Percentiles rank a stretch among this genome's conserved stretches.
These are phyloP conservation scores for Dimargaris cristalligena DNA, from an alignment of 192 early-diverging fungal species.

Conservation along the genomic window DNA sequence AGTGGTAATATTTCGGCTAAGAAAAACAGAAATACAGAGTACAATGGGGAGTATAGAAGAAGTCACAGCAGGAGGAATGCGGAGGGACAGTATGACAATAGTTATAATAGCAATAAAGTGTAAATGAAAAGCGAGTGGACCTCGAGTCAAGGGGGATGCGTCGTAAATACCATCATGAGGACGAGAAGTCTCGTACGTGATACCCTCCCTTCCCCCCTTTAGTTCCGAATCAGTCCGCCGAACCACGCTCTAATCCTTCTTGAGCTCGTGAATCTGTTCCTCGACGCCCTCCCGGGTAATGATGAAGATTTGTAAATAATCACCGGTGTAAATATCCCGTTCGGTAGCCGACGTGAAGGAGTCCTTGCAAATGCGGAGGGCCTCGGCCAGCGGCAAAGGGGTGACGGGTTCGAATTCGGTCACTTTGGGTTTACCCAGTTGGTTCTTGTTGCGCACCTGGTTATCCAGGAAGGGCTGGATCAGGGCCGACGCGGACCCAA, in stretches of 20 bases:
- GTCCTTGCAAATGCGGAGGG: conserved; percentile 72
- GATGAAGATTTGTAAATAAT: conserved; percentile 81
- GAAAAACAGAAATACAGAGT: too few relatives aligned
- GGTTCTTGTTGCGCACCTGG: conserved; percentile 68
- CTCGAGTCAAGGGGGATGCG: too few relatives aligned
- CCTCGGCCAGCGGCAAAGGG: conserved; percentile 39
- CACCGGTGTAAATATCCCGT: conserved; percentile 98
- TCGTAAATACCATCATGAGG: too few relatives aligned
- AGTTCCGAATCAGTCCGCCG: too few relatives aligned
- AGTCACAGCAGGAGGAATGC: too few relatives aligned
- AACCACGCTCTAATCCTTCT: conserved; percentile 75
- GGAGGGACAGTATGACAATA: too few relatives aligned
- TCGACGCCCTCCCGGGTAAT: conserved; percentile 64
- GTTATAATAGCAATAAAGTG: too few relatives aligned
- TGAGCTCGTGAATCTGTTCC: conserved; percentile 58
- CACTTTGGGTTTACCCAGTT: conserved; percentile 13
- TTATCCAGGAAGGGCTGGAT: conserved; percentile 97
- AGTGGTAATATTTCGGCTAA: too few relatives aligned
- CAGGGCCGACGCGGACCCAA: conserved; percentile 73
- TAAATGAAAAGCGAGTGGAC: too few relatives aligned
- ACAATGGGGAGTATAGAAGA: too few relatives aligned
- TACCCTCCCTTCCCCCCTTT: too few relatives aligned
- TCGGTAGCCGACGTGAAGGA: conserved; percentile 92
- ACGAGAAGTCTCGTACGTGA: too few relatives aligned
- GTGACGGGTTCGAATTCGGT: conserved; percentile 6